Evolutionary conservation across 164 flowering plant species (phyloP).

Genomic region (Kalanchoe fedtschenkoi): DNA sequence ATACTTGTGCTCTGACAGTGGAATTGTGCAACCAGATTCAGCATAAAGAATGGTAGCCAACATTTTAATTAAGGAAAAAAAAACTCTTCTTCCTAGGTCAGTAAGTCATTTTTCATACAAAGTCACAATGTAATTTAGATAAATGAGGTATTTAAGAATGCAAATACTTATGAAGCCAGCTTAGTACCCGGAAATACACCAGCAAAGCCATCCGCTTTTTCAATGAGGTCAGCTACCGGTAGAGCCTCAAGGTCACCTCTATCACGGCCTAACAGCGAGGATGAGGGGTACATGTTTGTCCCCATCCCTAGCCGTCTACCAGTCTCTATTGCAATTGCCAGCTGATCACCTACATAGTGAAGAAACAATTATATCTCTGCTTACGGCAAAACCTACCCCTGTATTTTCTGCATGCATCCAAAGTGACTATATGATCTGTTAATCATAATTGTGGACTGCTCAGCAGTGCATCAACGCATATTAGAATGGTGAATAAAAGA

Average conservation of each 20-base stretch:
- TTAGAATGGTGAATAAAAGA: neutral
- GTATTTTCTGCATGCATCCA: neutral
- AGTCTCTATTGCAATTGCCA: slow-evolving; percentile 88
- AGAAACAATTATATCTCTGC: neutral
- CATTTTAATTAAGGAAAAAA: neutral
- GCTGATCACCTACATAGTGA: slow-evolving; percentile 56
- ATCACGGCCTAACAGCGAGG: slow-evolving; percentile 61
- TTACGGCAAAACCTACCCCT: neutral
- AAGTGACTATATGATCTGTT: neutral
- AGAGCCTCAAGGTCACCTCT: slow-evolving; percentile 66
- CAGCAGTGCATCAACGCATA: no score
- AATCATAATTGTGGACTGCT: neutral
- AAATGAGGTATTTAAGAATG: no score
- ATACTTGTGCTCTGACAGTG: slow-evolving; percentile 63
- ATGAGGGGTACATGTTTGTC: slow-evolving; percentile 85
- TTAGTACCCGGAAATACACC: slow-evolving; percentile 86
- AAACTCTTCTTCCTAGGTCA: neutral
- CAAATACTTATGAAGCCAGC: no score
- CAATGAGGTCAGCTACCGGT: slow-evolving; percentile 77
- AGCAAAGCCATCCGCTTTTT: slow-evolving; percentile 91
- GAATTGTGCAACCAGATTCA: neutral
- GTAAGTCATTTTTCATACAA: neutral
- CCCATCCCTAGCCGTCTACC: slow-evolving; percentile 89
- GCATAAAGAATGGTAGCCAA: neutral
- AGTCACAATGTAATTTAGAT: no score